A percentile compares a stretch with the other conserved stretches of the same genome.
Conservation (phyloP, 108 stramenopile genomes). For the Cyclotella kingstonii region DNA sequence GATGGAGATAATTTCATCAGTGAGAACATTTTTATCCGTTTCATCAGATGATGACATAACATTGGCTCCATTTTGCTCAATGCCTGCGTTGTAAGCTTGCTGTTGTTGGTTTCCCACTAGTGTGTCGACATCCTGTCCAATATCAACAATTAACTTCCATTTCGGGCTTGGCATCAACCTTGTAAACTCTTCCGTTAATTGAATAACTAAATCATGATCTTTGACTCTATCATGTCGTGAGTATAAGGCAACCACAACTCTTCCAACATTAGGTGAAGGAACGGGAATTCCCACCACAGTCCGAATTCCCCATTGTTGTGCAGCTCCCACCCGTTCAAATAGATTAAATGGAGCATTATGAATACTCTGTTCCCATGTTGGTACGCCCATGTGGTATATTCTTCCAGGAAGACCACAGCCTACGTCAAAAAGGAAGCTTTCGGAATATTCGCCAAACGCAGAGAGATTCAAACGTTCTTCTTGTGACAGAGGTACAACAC, state of each 20-base stretch:
- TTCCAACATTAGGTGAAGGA: conserved; percentile 75
- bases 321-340: conserved; percentile 83
- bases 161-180: conserved; percentile 77
- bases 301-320: conserved; percentile 80
- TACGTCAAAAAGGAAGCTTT: conserved; percentile 85
- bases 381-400: conserved; percentile 74
- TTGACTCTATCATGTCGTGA: conserved; percentile 68
- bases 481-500: conserved; percentile 35
- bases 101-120: conserved; percentile 11
- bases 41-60: not conserved
- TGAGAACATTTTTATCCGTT: conserved; percentile 13
- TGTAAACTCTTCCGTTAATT: conserved; percentile 70
- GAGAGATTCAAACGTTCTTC: conserved; percentile 71
- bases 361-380: conserved; percentile 84
- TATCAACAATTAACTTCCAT: conserved; percentile 88
- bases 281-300: conserved; percentile 85
- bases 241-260: conserved; percentile 78
- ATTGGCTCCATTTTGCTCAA: conserved; percentile 1
- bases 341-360: conserved; percentile 77
- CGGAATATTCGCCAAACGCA: conserved; percentile 83
- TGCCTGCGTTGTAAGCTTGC: conserved; percentile 6
- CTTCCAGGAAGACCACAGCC: conserved; percentile 83
- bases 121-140: conserved; percentile 43
- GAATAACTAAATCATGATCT: conserved; percentile 73
- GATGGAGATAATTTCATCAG: conserved; percentile 70